Conservation (phyloP, 1,284 basidiomycete genomes). For the Ustilago tritici region DNA sequence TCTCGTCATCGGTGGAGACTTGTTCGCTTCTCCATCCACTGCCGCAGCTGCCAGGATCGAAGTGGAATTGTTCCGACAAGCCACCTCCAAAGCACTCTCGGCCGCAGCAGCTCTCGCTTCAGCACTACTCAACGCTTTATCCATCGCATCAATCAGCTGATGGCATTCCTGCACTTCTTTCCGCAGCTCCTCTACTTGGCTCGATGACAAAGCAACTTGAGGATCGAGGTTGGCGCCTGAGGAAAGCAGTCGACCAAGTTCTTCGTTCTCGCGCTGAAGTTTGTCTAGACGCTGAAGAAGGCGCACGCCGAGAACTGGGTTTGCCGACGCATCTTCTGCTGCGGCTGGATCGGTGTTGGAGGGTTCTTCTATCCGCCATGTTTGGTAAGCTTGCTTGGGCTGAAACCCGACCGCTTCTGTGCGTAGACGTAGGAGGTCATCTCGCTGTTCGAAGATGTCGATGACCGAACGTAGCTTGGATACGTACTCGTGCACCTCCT, state of each 20-base stretch:
- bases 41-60: conserved; percentile 15
- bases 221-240: not conserved
- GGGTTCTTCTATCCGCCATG: conserved; percentile 17
- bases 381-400: conserved; percentile 38
- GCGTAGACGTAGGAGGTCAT: conserved; percentile 44
- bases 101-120: conserved; percentile 19
- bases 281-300: conserved; percentile 48
- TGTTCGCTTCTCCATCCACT: not conserved
- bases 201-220: not conserved
- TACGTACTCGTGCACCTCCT: conserved; percentile 18
- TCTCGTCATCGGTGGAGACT: not conserved
- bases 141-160: conserved; percentile 35
- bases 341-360: not conserved
- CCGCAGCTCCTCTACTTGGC: conserved; percentile 8
- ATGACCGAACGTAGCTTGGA: conserved; percentile 20
- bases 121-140: conserved; percentile 26
- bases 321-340: not conserved
- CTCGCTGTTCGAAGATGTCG: conserved; percentile 31
- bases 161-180: conserved; percentile 35
- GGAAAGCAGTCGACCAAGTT: conserved; percentile 39
- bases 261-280: conserved; percentile 48
- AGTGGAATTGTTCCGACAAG: conserved; percentile 39
- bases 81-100: conserved; percentile 38
- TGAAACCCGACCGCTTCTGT: conserved; percentile 57
- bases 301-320: conserved; percentile 51